Conservation (phyloP, 768 basidiomycete species). For the Podaxis mareebaensis region DNA sequence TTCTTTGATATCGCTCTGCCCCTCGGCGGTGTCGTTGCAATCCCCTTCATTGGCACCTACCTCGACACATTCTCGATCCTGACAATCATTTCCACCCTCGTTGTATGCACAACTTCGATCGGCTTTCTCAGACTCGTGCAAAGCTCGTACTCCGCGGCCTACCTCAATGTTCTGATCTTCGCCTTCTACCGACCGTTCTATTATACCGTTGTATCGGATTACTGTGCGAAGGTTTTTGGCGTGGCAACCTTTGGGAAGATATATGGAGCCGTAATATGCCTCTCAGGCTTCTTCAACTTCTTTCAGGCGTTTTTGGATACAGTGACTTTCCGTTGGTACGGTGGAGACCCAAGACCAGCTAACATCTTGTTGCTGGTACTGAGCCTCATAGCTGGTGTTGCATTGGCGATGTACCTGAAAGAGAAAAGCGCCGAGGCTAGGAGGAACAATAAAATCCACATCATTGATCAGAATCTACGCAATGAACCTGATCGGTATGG, state of each 20-base stretch:
- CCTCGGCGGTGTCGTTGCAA: neutral
- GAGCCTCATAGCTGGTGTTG: neutral
- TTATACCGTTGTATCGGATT: slow-evolving; percentile 8
- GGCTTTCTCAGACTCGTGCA: slow-evolving; percentile 6
- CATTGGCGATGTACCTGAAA: neutral
- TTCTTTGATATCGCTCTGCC: slow-evolving; percentile 5
- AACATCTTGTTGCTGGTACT: neutral
- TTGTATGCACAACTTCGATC: slow-evolving; percentile 4
- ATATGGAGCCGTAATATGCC: slow-evolving; percentile 5
- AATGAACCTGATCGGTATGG: neutral
- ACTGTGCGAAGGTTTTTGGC: slow-evolving; percentile 8
- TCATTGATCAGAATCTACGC: neutral
- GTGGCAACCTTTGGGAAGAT: slow-evolving; percentile 9
- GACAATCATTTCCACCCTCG: slow-evolving; percentile 5
- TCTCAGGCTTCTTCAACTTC: slow-evolving; percentile 3
- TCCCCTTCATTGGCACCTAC: slow-evolving; percentile 12
- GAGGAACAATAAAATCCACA: neutral
- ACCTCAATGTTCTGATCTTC: slow-evolving; percentile 8
- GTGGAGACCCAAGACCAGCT: slow-evolving; percentile 5
- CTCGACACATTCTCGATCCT: slow-evolving; percentile 5
- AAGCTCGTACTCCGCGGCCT: neutral
- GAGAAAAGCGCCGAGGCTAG: neutral
- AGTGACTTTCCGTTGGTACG: slow-evolving; percentile 3
- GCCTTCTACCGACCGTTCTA: slow-evolving; percentile 10
- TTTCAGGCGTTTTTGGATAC: neutral